Evolutionary conservation across 768 basidiomycete species (phyloP), one percentile per base, ranked within the genome.

Genomic region (Lentinula guzmanii): DNA sequence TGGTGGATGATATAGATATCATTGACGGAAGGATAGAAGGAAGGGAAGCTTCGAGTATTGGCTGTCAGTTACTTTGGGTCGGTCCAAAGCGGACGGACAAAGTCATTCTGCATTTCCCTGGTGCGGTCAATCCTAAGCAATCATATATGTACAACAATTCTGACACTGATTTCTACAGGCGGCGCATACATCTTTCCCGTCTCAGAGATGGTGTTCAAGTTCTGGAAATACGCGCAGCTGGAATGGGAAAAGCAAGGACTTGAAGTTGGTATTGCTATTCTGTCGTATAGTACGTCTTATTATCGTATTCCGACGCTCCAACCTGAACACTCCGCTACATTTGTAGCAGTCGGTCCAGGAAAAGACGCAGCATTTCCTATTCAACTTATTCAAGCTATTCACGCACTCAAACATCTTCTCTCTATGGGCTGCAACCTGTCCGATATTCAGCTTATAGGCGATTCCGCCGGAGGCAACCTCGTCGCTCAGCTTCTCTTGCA

Each of bases 41-140:
- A 18, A n/a, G 11, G n/a, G 42, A 13, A 5, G 42, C 9, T n/a
- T 43, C 42, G 0, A n/a, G 42, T 13, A 13, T 11, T 18, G 1
- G 21, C n/a, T 28, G 33, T 37, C 28, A n/a, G 13, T 52, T 58
- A 37, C 58, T 75, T 9, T 77, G 76, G 76, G 62, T 76, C 50
- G 72, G 74, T 31, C 63, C 68, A 9, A 71, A 69, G 34, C 65
- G 69, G 37, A 69, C 70, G 1, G 73, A 74, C 3, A 69, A 69
- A 7, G 73, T 77, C 1, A 62, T 76, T 2, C 46, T 75, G 3
- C 75, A 71, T 53, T 43, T 71, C 34, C 75, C 74, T 62, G 76
- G 76, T 70, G 45, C 15, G 67, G 64, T 24, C 11, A 18, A 3
- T 48, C 16, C 18, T 13, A 21, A 7, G 11, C 9, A 31, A 37